These are phyloP conservation scores for Mercurialis annua DNA, from an alignment of 345 rosid genomes.

Conservation along the genomic window DNA sequence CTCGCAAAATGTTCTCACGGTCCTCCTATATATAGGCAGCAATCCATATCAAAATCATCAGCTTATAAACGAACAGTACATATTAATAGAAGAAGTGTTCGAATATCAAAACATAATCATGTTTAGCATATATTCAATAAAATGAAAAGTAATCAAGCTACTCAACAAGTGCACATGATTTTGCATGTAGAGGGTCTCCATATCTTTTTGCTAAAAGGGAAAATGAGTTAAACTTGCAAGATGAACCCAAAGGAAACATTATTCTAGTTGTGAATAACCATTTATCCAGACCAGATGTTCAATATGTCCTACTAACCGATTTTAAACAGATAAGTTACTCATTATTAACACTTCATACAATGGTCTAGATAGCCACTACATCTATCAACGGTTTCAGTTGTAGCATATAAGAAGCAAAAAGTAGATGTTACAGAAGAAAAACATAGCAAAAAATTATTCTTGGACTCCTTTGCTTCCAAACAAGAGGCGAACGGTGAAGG, in stretches of 20 bases:
- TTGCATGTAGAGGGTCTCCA: background rate
- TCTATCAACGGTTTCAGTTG: background rate
- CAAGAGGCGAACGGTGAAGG: background rate
- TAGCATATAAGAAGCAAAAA: background rate
- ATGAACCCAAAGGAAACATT: background rate
- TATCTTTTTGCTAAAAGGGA: background rate
- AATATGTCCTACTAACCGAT: background rate
- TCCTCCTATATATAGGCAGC: slow-evolving; percentile 56
- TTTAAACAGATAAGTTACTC: too few species aligned
- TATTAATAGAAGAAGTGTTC: slow-evolving; percentile 5
- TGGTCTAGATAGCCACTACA: background rate
- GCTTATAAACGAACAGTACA: slow-evolving; percentile 2
- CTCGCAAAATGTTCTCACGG: slow-evolving; percentile 84
- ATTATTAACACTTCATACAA: background rate
- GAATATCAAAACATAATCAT: background rate
- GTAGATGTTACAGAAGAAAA: background rate
- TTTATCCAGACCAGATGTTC: background rate
- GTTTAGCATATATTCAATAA: background rate
- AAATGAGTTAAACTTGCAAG: background rate
- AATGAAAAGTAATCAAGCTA: background rate
- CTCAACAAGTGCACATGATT: background rate
- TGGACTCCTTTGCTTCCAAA: background rate
- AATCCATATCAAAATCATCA: slow-evolving; percentile 13
- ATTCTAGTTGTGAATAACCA: too few species aligned
- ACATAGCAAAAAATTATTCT: background rate